These are phyloP conservation scores for Suillus variegatus DNA, from an alignment of 768 basidiomycete species.

Conservation along the genomic window DNA sequence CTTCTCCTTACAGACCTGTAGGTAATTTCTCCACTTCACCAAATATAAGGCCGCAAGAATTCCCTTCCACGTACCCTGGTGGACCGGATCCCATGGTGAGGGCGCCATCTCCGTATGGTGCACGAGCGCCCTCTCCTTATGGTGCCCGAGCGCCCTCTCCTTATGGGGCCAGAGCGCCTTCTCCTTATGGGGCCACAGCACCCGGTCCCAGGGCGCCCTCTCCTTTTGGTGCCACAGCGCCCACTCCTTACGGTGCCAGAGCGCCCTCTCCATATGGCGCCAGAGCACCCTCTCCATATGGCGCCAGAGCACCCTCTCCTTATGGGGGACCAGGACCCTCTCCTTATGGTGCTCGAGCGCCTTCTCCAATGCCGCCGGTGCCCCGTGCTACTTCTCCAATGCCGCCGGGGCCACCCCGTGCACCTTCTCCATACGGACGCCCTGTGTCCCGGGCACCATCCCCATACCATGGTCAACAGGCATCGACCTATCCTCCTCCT, in stretches of 20 bases:
- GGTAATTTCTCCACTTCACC: conserved; percentile 44
- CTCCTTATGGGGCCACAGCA: conserved; percentile 3
- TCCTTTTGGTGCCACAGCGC: conserved; percentile 28
- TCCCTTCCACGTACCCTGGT: conserved; percentile 42
- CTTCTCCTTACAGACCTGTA: conserved; percentile 34
- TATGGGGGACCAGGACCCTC: conserved; percentile 24
- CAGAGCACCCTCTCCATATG: too few relatives aligned
- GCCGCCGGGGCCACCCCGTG: conserved; percentile 26
- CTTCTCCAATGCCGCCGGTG: conserved; percentile 24
- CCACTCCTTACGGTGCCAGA: conserved; percentile 28
- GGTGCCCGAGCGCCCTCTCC: conserved; percentile 1
- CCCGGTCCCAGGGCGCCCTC: conserved; percentile 24
- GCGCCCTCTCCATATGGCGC: conserved; percentile 33
- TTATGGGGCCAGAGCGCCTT: not conserved
- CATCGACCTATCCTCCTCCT: conserved; percentile 2
- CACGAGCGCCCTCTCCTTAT: conserved; percentile 1
- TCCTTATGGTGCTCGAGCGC: conserved; percentile 24
- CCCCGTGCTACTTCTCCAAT: conserved; percentile 32
- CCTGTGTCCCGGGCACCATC: conserved; percentile 29
- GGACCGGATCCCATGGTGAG: conserved; percentile 34
- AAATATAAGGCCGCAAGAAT: conserved; percentile 48
- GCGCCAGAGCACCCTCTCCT: conserved; percentile 25
- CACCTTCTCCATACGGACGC: conserved; percentile 21
- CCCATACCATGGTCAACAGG: conserved; percentile 21
- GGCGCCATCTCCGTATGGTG: conserved; percentile 36